phyloP scores from a whole-genome alignment of 2,329 filamentous ascomycete genomes.

The Sporothrix schenckii region DNA sequence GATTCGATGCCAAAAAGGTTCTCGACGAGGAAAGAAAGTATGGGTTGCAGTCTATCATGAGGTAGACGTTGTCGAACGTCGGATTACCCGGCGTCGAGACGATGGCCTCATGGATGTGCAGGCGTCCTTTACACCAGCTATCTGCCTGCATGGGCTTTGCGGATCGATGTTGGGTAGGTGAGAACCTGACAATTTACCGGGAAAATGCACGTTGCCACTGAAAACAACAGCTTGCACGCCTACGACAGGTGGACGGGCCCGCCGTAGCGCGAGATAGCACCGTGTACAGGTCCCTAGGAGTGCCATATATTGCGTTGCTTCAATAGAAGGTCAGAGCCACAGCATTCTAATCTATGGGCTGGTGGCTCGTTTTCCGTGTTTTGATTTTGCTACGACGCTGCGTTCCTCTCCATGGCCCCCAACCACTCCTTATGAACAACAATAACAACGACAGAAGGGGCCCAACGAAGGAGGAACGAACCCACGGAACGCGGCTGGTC shows the following conservation, averaged over 20 bases:
- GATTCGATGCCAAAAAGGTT: background rate
- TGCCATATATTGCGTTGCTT: background rate
- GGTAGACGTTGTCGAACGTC: background rate
- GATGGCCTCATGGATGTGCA: background rate
- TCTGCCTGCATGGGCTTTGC: background rate
- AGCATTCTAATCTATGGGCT: background rate
- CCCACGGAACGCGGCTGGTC: constrained; percentile 6
- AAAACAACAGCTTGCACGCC: background rate
- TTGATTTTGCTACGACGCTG: constrained; percentile 6
- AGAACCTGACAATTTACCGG: background rate
- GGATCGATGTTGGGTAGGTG: background rate
- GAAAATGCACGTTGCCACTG: background rate
- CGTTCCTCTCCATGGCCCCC: constrained; percentile 15
- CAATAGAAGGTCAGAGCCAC: background rate
- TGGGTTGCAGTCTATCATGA: background rate
- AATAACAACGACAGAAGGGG: background rate
- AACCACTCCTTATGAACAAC: background rate
- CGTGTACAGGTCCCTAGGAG: background rate
- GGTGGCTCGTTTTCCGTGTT: background rate
- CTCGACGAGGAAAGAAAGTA: background rate
- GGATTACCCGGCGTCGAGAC: background rate
- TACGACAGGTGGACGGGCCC: background rate
- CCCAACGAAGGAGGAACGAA: background rate
- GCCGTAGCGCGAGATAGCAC: background rate
- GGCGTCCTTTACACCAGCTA: too few relatives aligned